These are phyloP conservation scores for Paraphaeosphaeria sporulosa DNA, from an alignment of 2,329 filamentous ascomycete species.

Conservation along the genomic window DNA sequence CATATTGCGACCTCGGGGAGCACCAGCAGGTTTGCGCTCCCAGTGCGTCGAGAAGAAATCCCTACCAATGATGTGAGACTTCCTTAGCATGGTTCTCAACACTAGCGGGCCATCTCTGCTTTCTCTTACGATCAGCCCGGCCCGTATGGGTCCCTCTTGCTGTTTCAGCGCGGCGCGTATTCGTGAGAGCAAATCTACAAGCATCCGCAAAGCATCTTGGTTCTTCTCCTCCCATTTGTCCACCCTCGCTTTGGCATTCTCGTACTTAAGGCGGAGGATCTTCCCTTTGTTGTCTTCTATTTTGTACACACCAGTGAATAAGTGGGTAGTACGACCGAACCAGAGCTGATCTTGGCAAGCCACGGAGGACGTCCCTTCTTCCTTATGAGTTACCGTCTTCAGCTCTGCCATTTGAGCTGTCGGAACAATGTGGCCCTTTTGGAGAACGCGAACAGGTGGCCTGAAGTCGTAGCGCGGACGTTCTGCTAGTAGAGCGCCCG, in stretches of 20 bases:
- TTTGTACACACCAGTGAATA: slow-evolving; percentile 33
- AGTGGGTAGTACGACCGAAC: slow-evolving; percentile 39
- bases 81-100: slow-evolving; percentile 5
- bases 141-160: slow-evolving; percentile 20
- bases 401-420: slow-evolving; percentile 34
- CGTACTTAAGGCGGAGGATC: slow-evolving; percentile 23
- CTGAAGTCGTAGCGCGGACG: slow-evolving; percentile 25
- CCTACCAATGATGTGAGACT: slow-evolving; percentile 7
- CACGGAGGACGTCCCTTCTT: slow-evolving; percentile 12
- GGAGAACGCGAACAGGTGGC: slow-evolving; percentile 31
- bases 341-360: slow-evolving; percentile 39
- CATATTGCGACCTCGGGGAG: neutral
- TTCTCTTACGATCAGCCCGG: slow-evolving; percentile 1
- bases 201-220: slow-evolving; percentile 31
- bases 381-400: slow-evolving; percentile 27
- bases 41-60: slow-evolving; percentile 10
- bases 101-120: slow-evolving; percentile 6
- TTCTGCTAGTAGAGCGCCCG: slow-evolving; percentile 17
- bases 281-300: slow-evolving; percentile 17
- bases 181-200: slow-evolving; percentile 26
- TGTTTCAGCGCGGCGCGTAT: slow-evolving; percentile 23
- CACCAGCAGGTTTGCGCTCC: slow-evolving; percentile 4
- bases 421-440: slow-evolving; percentile 34
- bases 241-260: slow-evolving; percentile 26
- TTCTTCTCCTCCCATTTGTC: slow-evolving; percentile 32